Conservation (phyloP, 345 rosid species). For the Populus alba region DNA sequence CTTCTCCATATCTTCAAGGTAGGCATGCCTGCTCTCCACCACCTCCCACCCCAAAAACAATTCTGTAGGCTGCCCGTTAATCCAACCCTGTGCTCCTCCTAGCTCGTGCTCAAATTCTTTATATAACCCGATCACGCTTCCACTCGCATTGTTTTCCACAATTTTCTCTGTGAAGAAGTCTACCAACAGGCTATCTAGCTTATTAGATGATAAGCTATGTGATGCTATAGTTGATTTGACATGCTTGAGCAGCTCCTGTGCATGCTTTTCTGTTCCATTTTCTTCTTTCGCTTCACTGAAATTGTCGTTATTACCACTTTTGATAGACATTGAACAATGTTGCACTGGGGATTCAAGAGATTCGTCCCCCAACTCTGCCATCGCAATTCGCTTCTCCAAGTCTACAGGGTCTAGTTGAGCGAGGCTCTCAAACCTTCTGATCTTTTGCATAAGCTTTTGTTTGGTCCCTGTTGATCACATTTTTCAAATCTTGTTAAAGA, state of each 20-base stretch:
- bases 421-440: conserved; percentile 34
- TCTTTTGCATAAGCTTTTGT: conserved; percentile 39
- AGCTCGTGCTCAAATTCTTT: conserved; percentile 1
- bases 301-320: background rate
- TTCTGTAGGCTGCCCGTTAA: conserved; percentile 42
- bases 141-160: background rate
- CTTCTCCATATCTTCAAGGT: conserved; percentile 53
- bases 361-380: conserved; percentile 29
- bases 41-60: conserved; percentile 58
- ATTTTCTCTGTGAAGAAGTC: conserved; percentile 54
- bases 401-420: conserved; percentile 54
- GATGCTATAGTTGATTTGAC: conserved; percentile 13
- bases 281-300: conserved; percentile 9
- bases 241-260: conserved; percentile 16
- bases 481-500: background rate
- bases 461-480: conserved; percentile 38
- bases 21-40: conserved; percentile 40
- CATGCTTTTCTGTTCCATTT: background rate
- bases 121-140: background rate
- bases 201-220: background rate
- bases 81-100: conserved; percentile 54
- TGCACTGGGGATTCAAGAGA: background rate
- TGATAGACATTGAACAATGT: conserved; percentile 1
- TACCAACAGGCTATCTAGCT: conserved; percentile 36
- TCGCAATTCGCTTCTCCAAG: conserved; percentile 54